These are phyloP conservation scores for Aspergillus incahuasiensis DNA, from an alignment of 495 filamentous ascomycete species.

Conservation along the genomic window DNA sequence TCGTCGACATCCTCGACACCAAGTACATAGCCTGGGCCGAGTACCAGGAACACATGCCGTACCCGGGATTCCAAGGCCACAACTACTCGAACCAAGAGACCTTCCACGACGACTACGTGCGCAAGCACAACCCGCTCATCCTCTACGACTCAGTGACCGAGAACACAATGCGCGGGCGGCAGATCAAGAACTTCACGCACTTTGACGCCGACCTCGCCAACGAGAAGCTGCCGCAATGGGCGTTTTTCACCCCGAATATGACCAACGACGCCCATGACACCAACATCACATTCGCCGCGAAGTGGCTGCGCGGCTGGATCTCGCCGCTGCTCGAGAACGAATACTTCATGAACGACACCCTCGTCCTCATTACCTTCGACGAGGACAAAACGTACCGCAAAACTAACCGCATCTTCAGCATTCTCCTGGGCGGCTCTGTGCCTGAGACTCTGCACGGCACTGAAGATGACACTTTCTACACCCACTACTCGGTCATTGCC, in stretches of 20 bases:
- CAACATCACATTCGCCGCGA: slow-evolving; percentile 54
- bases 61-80: slow-evolving; percentile 59
- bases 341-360: slow-evolving; percentile 64
- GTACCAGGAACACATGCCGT: slow-evolving; percentile 67
- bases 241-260: slow-evolving; percentile 77
- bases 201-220: slow-evolving; percentile 56
- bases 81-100: slow-evolving; percentile 50
- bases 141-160: slow-evolving; percentile 55
- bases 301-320: slow-evolving; percentile 56
- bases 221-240: slow-evolving; percentile 62
- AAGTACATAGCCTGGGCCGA: slow-evolving; percentile 63
- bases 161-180: slow-evolving; percentile 48
- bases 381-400: slow-evolving; percentile 55
- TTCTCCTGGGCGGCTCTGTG: slow-evolving; percentile 65
- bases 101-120: slow-evolving; percentile 62
- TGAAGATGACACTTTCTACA: slow-evolving; percentile 62
- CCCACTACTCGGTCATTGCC: slow-evolving; percentile 65
- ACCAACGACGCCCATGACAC: slow-evolving; percentile 69
- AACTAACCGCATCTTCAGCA: slow-evolving; percentile 53
- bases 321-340: slow-evolving; percentile 56
- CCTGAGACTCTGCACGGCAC: slow-evolving; percentile 54
- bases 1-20: slow-evolving; percentile 66
- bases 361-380: slow-evolving; percentile 66
- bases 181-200: slow-evolving; percentile 64
- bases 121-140: slow-evolving; percentile 70